Base-by-base conservation (phyloP, 1,139 yeast species). In the Kodamaea arcana region DNA sequence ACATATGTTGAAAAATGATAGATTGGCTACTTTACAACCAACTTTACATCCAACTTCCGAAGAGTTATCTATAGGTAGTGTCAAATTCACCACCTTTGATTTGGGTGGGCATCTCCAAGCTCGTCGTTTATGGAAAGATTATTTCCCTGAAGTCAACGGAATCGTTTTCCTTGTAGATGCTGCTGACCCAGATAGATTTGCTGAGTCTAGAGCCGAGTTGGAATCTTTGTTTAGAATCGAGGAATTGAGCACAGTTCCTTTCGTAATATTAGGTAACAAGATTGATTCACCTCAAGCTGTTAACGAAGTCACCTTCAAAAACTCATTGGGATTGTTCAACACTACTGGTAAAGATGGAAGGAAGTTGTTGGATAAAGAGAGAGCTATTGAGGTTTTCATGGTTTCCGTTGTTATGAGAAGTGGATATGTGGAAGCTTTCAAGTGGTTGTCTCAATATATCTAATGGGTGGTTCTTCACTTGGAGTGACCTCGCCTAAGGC, bases 21-120 rank as follows among this genome's bases (percentile, higher is more conserved):
- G 99, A 67, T 78, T 92, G 66, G 98, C 98, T 39, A 88, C 97
- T 32, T 78, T 92, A 54, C 96, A 88, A 63, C 98, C 98, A 48
- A 92, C 99, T 21, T 80, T 92, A 65, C 99, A 92, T 62, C 99
- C 99, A 51, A 87, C 98, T 24, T 87, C 97, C 16, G 99, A 92
- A 66, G 99, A 92, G 62, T 77, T 92, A 52, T 94, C 97, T 41
- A 92, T 92, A 54, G 98, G 97, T 46, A 83, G 85, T 48, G 95
- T 92, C 45, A 83, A 92, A 62, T 92, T 92, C 75, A 92, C 99
- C 42, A 94, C 98, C 27, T 92, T 92, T 53, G 99, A 92, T 64
- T 75, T 92, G 54, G 99, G 99, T 62, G 99, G 99, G 29, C 98
- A 92, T 71, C 83, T 78, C 60, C 97, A 90, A 67, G 98, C 98